Evolutionary conservation across 2,329 filamentous ascomycete genomes (phyloP), one percentile per base, ranked within the genome.

Genomic region (Alternaria incomplexa): DNA sequence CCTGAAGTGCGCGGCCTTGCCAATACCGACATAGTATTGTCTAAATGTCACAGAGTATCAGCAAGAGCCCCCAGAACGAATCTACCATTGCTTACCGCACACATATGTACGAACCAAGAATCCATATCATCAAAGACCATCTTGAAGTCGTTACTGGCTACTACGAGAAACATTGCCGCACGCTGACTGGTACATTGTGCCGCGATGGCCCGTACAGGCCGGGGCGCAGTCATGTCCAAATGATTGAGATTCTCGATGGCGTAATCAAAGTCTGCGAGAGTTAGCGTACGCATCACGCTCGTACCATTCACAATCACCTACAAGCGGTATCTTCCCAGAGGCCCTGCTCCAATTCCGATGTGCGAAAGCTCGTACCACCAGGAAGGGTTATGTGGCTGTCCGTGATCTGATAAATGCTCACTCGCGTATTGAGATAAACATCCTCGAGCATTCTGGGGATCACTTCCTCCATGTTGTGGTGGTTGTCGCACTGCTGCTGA

Each of bases 71-170:
- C 32, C 17, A 23, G 0, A 3, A n/a, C 20, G 13, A 2, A 6
- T 4, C 12, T n/a, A 17, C 1, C 20, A 12, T 15, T 52, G 28
- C 59, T 46, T 52, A 61, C 59, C 1, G 82, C 79, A 51, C 81
- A 83, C 5, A 74, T 75, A 5, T 82, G 75, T 0, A 84, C 72
- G 47, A 85, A 84, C 80, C 82, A 83, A 1, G 81, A 69, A 57
- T 85, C 83, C 2, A 84, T 69, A 45, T 85, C 83, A 48, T 85
- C 83, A 52, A 84, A 84, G 5, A 85, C 79, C 1, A 74, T 66
- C 28, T 80, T 79, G 10, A 84, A 77, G 2, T 84, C 78, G 2
- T 74, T 80, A 1, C 80, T 81, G 2, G 77, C 77, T 3, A 84
- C 77, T 0, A 82, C 73, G 0, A 85, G 71, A 0, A 78, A 74